A percentile compares a stretch with the other conserved stretches of the same genome.
Evolutionary conservation across 129 eudicot species (phyloP).

Genomic region (Oenanthe sinensis): DNA sequence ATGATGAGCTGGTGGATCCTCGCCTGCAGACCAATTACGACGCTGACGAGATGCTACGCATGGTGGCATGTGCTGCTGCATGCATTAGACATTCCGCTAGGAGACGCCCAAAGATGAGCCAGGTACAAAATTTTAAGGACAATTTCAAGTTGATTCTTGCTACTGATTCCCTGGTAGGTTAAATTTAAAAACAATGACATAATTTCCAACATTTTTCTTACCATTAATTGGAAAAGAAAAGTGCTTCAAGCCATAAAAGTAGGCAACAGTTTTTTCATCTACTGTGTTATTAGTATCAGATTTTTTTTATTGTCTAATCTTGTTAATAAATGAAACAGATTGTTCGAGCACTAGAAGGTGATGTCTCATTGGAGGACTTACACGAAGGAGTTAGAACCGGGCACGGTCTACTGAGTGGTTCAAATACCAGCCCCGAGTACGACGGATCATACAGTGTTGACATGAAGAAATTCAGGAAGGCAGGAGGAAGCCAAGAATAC

Average conservation of each 20-base stretch:
- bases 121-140: slow-evolving; percentile 31
- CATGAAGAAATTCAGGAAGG: slow-evolving; percentile 24
- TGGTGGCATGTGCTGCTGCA: slow-evolving; percentile 65
- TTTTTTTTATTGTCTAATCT: not conserved
- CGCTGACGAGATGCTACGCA: slow-evolving; percentile 48
- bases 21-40: slow-evolving; percentile 37
- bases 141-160: not conserved
- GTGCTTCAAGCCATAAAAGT: not conserved
- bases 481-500: slow-evolving; percentile 37
- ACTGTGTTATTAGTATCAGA: not conserved
- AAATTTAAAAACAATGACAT: not conserved
- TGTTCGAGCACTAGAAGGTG: slow-evolving; percentile 75
- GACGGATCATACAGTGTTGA: slow-evolving; percentile 26
- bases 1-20: slow-evolving; percentile 52
- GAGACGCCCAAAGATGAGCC: slow-evolving; percentile 86
- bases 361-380: slow-evolving; percentile 57
- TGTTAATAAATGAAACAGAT: slow-evolving; percentile 29
- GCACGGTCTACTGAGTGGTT: slow-evolving; percentile 11
- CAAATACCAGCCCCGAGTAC: slow-evolving; percentile 35
- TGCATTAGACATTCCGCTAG: slow-evolving; percentile 68
- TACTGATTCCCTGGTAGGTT: not conserved
- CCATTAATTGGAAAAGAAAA: not conserved
- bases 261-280: not conserved
- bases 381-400: slow-evolving; percentile 32
- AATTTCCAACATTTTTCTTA: not conserved